Evolutionary conservation across 2,329 filamentous ascomycete genomes (phyloP), one percentile per base, ranked within the genome.

Genomic region (Cladophialophora exuberans): DNA sequence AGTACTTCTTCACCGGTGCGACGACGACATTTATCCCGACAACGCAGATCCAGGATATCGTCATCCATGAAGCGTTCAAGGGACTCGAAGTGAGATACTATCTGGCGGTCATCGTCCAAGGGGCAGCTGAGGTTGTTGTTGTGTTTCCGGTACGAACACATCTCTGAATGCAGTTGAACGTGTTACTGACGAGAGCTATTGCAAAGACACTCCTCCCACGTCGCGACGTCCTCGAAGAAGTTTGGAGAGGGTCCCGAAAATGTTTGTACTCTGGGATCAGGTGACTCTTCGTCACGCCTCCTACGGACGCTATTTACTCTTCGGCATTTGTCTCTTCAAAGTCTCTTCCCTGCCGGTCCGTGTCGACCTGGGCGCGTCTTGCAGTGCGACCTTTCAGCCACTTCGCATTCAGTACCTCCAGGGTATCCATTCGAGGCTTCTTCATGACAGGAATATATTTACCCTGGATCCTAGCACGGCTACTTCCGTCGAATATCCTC

Each of bases 31-130:
- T 89, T 71, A 97, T 99, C 56, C 93, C 94, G 0, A 96, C 93
- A 0, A 89, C 88, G 39, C 86, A 90, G 72, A 95, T 99, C 54
- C 89, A 89, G 68, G 94, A 99, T 70, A 87, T 99, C 53, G 84
- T 97, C 50, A 89, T 99, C 46, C 91, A 97, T 70, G 94, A 99
- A 76, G 94, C 92, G 3, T 97, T 97, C 72, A 84, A 84, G 54
- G 92, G 92, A 0, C 96, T 97, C 67, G 90, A 92, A 73, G 91
- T 97, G 30, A 78, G 87, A 35, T 96, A 93, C 68, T 97, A 96
- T 68, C 76, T 99, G 6, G 84, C 90, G 3, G 89, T 97, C 25
- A 87, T 97, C 49, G 90, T 97, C 15, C 88, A 95, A 64, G 91
- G 86, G 2, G 93, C 97, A 73, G 83, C 87, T 50, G 87, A 94